Evolutionary conservation across 805 yeast species (phyloP), one percentile per base, ranked within the genome.

Genomic region (Candida coquimbonensis): DNA sequence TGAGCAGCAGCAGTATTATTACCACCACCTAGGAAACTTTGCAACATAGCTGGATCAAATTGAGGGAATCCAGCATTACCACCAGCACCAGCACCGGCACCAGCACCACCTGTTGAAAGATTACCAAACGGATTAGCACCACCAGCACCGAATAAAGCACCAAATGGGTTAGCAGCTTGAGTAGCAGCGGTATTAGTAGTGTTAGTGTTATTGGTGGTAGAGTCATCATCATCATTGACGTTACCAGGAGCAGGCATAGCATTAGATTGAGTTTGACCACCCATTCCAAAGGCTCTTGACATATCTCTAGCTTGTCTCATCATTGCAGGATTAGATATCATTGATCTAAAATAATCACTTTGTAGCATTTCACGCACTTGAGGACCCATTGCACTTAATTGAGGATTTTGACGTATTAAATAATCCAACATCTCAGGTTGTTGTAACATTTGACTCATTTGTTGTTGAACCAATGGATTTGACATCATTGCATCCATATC

Each of bases 371-470:
- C 80, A 59, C 96, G 77, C 21, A 86, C 90, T 61, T 84, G 87
- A 8, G 96, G 96, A 12, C 95, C 95, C 89, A 87, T 78, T 6
- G 80, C 77, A 49, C 91, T 78, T 58, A 89, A 72, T 60, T 83
- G 89, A 8, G 97, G 96, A 47, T 84, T 83, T 59, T 84, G 87
- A 56, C 80, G 78, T 57, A 89, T 87, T 72, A 90, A 64, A 61
- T 71, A 80, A 55, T 88, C 96, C 42, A 87, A 62, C 90, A 89
- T 83, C 63, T 85, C 90, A 2, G 97, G 96, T 65, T 90, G 86
- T 38, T 82, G 77, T 42, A 89, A 70, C 84, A 87, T 78, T 42
- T 84, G 80, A 60, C 83, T 80, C 87, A 91, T 78, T 49, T 83
- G 74, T 61, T 89, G 89, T 61, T 83, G 90, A 55, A 87, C 77